Percentiles rank a stretch among this genome's conserved stretches.
phyloP scores from a whole-genome alignment of 345 rosid genomes.

The Ricinus communis region DNA sequence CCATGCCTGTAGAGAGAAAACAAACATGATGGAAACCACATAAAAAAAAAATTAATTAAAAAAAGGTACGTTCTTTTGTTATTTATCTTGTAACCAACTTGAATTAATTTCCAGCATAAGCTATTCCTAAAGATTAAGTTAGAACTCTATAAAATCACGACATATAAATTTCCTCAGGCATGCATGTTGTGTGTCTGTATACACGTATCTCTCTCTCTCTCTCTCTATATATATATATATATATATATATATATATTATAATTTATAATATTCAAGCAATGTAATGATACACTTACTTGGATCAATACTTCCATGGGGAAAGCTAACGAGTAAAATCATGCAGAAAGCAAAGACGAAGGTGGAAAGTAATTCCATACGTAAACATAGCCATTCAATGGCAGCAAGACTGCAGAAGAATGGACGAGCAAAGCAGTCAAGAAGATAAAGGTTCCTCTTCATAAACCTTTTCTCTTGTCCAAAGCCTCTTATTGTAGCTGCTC shows the following conservation, averaged over 20 bases:
- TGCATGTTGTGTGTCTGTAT: too few species aligned
- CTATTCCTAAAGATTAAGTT: neutral
- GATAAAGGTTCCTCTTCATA: slow-evolving; percentile 95
- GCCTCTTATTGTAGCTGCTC: slow-evolving; percentile 99
- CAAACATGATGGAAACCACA: slow-evolving; percentile 17
- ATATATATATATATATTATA: neutral
- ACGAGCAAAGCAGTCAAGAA: slow-evolving; percentile 97
- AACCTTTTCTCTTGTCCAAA: slow-evolving; percentile 97
- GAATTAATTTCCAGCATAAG: neutral
- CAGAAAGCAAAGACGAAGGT: slow-evolving; percentile 96
- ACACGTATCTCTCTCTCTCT: too few species aligned
- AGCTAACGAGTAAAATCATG: slow-evolving; percentile 96
- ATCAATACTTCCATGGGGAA: slow-evolving; percentile 93
- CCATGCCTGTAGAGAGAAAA: slow-evolving; percentile 69
- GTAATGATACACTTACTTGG: slow-evolving; percentile 73
- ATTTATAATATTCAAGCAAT: too few species aligned
- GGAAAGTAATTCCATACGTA: slow-evolving; percentile 97
- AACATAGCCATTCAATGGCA: slow-evolving; percentile 99
- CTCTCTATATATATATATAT: too few species aligned
- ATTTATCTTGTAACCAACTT: too few species aligned
- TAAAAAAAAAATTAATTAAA: too few species aligned
- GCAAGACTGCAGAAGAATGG: slow-evolving; percentile 98
- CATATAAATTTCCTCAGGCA: too few species aligned
- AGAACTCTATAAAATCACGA: too few species aligned
- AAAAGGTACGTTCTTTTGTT: too few species aligned